Evolutionary conservation across 1,284 basidiomycete genomes (phyloP), one percentile per base, ranked within the genome.

Genomic region (Caloboletus inedulis): DNA sequence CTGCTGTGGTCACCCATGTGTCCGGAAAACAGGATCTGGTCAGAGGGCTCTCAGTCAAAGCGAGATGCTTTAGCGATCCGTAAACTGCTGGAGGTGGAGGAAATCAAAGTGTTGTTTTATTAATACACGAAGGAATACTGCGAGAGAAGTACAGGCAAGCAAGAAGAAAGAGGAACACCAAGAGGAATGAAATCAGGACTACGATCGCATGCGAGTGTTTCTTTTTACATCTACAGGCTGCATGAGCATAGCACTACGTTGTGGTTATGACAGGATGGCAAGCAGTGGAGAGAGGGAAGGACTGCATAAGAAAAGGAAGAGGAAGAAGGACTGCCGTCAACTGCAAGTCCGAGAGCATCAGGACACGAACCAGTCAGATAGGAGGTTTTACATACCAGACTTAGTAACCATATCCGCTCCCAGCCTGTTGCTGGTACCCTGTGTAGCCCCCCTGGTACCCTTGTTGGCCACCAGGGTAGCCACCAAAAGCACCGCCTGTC

Each of bases 381-480:
- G 7, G 4, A 14, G 8, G 18, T 8, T 23, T 35, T 14, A 47
- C 49, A 40, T 23, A 63, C 62, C n/a, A 1, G 5, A 12, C 43
- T 59, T 35, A 64, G 40, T 69, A 69, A 18, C 62, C 57, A 3
- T 60, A 62, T 18, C 66, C 65, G 1, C 54, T 31, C 0, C 53
- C 52, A 18, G 12, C 0, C 21, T 51, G 62, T 35, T 56, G 64
- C 43, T 65, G 61, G 23, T 64, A 64, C 42, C 53, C 66, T 14
- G 5, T 0, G 18, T 67, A 64, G 51, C 54, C 62, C 9, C 59
- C 65, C 21, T 60, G 62, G 46, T 65, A 68, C 23, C 66, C 66
- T 31, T 55, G 66, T 49, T 40, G 62, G 13, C 7, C 30, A 13
- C 27, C 49, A 35, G 14, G 0, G 27, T 67, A 67, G 13, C 43